These are phyloP conservation scores for Acacia concinna DNA, from an alignment of 331 rosid genomes.

Conservation along the genomic window DNA sequence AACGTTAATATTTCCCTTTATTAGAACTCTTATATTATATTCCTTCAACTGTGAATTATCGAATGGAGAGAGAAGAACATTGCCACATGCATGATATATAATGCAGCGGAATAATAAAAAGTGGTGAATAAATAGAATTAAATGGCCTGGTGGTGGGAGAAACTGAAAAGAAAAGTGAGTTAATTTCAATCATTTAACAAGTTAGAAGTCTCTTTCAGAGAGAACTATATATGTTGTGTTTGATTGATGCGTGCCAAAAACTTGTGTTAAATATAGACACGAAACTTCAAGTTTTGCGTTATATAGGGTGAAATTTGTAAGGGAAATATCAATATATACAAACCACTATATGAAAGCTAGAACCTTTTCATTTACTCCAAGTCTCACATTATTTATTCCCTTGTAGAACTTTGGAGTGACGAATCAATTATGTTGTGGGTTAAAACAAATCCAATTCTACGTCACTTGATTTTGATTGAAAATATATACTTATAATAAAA, in stretches of 20 bases:
- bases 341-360: not conserved
- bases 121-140: not conserved
- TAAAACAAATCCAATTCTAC: not conserved
- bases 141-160: not conserved
- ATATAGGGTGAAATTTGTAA: not conserved
- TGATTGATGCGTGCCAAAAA: not conserved
- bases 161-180: not conserved
- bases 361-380: not conserved
- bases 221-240: not conserved
- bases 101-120: not conserved
- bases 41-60: not conserved
- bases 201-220: not conserved
- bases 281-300: not conserved
- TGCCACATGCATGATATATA: not conserved
- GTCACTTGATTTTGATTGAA: constrained; percentile 20
- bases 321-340: not conserved
- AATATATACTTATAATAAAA: not conserved
- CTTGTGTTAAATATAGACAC: not conserved
- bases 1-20: not conserved
- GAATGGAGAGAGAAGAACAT: not conserved
- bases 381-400: not conserved
- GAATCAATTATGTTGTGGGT: constrained; percentile 7
- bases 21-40: not conserved
- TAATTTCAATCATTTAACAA: not conserved
- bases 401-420: not conserved